phyloP scores from a whole-genome alignment of 2,329 filamentous ascomycete species.

The Dendryphion nanum region DNA sequence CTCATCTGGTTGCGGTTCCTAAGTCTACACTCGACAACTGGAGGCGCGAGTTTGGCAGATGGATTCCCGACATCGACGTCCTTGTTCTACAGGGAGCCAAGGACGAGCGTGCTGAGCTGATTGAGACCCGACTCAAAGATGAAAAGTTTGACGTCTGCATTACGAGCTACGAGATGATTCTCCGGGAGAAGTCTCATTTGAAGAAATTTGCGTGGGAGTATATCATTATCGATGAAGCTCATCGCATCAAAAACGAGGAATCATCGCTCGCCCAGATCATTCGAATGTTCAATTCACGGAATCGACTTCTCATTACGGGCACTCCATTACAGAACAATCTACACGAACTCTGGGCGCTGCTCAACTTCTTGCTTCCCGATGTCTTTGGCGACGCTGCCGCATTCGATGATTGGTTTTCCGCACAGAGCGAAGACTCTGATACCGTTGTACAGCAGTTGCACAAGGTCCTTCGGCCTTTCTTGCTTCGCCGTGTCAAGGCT shows the following conservation, averaged over 20 bases:
- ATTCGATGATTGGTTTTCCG: conserved; percentile 97
- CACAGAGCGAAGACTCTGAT: conserved; percentile 86
- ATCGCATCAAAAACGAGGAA: conserved; percentile 99
- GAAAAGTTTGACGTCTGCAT: conserved; percentile 98
- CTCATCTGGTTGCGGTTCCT: conserved; percentile 87
- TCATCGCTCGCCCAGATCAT: conserved; percentile 96
- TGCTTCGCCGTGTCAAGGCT: conserved; percentile 92
- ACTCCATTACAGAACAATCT: conserved; percentile 97
- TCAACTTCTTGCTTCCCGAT: conserved; percentile 97
- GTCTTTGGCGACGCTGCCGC: conserved; percentile 96
- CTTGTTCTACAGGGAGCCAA: conserved; percentile 93
- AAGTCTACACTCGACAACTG: conserved; percentile 99
- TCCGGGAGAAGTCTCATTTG: conserved; percentile 88
- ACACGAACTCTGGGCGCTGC: conserved; percentile 93
- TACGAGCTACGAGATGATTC: conserved; percentile 98
- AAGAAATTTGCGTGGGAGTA: conserved; percentile 99
- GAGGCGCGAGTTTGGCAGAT: conserved; percentile 89
- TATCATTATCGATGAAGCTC: conserved; percentile 97
- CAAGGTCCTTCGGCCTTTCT: conserved; percentile 85
- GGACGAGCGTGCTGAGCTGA: conserved; percentile 83
- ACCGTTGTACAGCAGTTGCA: conserved; percentile 95
- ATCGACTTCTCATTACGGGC: conserved; percentile 91
- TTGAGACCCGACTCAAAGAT: conserved; percentile 86
- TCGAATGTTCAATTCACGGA: conserved; percentile 91
- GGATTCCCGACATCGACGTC: conserved; percentile 95